Evolutionary conservation across 768 basidiomycete genomes (phyloP).

Genomic region (Holtermannia corniformis): DNA sequence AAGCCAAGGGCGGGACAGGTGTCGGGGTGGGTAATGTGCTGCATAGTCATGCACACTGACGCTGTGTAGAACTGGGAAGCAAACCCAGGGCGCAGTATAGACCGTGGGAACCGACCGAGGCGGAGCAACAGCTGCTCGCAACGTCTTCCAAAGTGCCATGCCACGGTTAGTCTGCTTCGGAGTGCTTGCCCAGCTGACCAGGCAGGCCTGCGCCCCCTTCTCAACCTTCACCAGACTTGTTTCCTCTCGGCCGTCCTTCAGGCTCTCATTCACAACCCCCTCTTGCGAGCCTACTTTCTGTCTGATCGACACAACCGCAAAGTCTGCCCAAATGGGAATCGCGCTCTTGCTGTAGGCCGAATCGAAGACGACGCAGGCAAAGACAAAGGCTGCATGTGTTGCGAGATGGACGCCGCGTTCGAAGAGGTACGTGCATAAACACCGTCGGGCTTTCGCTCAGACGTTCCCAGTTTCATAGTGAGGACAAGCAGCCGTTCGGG

Average conservation of each 20-base stretch:
- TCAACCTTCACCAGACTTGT: constrained; percentile 87
- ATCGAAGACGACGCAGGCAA: constrained; percentile 42
- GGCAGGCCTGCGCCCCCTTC: constrained; percentile 66
- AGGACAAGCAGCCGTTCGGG: constrained; percentile 57
- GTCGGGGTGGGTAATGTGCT: constrained; percentile 10
- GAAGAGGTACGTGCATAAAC: constrained; percentile 31
- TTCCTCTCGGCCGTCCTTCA: constrained; percentile 89
- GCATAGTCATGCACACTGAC: constrained; percentile 6
- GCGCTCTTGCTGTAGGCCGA: constrained; percentile 14
- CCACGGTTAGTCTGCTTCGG: constrained; percentile 50
- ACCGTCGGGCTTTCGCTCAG: not conserved
- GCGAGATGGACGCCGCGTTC: constrained; percentile 73
- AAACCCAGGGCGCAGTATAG: constrained; percentile 47
- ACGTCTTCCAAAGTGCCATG: constrained; percentile 54
- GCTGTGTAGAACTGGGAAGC: constrained; percentile 40
- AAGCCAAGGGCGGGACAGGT: constrained; percentile 24
- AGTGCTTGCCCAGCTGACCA: constrained; percentile 1
- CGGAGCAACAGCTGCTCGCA: constrained; percentile 47
- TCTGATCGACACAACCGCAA: constrained; percentile 73
- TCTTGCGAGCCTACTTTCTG: constrained; percentile 79
- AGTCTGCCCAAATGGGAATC: constrained; percentile 24
- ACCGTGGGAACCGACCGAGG: constrained; percentile 47
- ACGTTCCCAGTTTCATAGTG: constrained; percentile 44
- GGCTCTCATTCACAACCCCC: constrained; percentile 76
- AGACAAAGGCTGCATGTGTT: constrained; percentile 59